phyloP scores from a whole-genome alignment of 495 filamentous ascomycete genomes.

The Tuber brumale region DNA sequence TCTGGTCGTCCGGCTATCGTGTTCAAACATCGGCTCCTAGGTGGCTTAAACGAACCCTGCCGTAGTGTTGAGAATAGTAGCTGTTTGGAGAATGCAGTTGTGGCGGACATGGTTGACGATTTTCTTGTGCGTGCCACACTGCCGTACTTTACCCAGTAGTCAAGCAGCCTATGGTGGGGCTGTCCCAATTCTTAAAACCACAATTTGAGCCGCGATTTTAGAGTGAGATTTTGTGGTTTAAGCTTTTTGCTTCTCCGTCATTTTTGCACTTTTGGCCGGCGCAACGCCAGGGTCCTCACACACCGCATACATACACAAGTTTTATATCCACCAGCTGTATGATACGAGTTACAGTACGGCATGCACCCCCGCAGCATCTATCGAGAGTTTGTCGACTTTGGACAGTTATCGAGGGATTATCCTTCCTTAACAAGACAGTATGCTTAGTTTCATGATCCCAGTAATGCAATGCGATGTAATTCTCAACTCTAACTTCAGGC shows the following conservation, averaged over 20 bases:
- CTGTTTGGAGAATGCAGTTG: background rate
- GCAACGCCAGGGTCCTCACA: background rate
- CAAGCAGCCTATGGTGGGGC: too few species aligned
- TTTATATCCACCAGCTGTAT: background rate
- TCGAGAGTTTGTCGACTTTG: constrained; percentile 31
- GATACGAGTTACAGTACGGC: background rate
- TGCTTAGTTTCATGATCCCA: background rate
- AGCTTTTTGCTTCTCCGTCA: background rate
- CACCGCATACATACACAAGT: background rate
- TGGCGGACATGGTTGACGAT: background rate
- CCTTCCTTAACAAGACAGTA: constrained; percentile 34
- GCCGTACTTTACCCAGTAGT: too few species aligned
- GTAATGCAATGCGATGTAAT: background rate
- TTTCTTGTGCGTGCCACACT: background rate
- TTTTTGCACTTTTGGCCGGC: background rate
- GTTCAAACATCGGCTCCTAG: background rate
- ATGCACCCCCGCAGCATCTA: constrained; percentile 41
- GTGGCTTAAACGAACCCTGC: background rate
- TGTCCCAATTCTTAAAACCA: background rate
- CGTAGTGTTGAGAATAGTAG: background rate
- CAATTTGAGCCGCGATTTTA: background rate
- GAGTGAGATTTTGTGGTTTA: background rate
- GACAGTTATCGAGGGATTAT: constrained; percentile 31
- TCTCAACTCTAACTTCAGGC: constrained; percentile 1
- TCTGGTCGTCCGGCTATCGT: constrained; percentile 27